Percentiles rank a stretch among this genome's conserved stretches.
phyloP scores from a whole-genome alignment of 192 early-diverging fungal genomes.

The Coemansia erecta region DNA sequence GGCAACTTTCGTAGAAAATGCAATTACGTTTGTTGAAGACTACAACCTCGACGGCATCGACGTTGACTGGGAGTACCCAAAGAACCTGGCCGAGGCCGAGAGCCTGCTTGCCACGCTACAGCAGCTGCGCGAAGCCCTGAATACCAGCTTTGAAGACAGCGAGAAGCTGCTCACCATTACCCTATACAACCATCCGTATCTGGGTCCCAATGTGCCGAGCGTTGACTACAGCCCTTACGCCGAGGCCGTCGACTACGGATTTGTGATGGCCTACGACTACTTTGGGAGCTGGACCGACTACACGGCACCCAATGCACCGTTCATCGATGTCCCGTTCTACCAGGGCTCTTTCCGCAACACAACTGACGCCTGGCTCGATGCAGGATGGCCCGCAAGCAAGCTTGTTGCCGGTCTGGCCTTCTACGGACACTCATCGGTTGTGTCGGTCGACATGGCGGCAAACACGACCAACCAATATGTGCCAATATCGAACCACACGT shows the following conservation, averaged over 20 bases:
- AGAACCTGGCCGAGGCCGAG: slow-evolving; percentile 54
- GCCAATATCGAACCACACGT: slow-evolving; percentile 48
- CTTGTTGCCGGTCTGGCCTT: slow-evolving; percentile 64
- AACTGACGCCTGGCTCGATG: slow-evolving; percentile 57
- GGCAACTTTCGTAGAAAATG: slow-evolving; percentile 56
- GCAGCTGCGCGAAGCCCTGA: slow-evolving; percentile 57
- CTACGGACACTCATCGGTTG: slow-evolving; percentile 60
- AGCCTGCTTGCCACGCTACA: slow-evolving; percentile 62
- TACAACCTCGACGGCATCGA: slow-evolving; percentile 74
- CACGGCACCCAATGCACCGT: slow-evolving; percentile 46
- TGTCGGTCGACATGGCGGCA: slow-evolving; percentile 30
- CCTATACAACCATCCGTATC: slow-evolving; percentile 62
- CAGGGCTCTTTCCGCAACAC: slow-evolving; percentile 54
- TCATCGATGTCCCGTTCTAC: slow-evolving; percentile 47
- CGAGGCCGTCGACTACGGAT: slow-evolving; percentile 63
- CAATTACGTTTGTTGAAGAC: slow-evolving; percentile 52
- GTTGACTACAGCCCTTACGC: slow-evolving; percentile 61
- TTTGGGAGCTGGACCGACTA: slow-evolving; percentile 67
- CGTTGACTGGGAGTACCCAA: slow-evolving; percentile 76
- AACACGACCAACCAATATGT: slow-evolving; percentile 50
- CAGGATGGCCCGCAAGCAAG: slow-evolving; percentile 63
- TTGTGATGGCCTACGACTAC: slow-evolving; percentile 73
- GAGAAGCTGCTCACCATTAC: slow-evolving; percentile 67
- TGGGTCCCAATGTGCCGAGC: slow-evolving; percentile 56
- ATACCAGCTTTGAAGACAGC: slow-evolving; percentile 49